Conservation (phyloP, 2,329 filamentous ascomycete genomes). For the Thelonectria olida region DNA sequence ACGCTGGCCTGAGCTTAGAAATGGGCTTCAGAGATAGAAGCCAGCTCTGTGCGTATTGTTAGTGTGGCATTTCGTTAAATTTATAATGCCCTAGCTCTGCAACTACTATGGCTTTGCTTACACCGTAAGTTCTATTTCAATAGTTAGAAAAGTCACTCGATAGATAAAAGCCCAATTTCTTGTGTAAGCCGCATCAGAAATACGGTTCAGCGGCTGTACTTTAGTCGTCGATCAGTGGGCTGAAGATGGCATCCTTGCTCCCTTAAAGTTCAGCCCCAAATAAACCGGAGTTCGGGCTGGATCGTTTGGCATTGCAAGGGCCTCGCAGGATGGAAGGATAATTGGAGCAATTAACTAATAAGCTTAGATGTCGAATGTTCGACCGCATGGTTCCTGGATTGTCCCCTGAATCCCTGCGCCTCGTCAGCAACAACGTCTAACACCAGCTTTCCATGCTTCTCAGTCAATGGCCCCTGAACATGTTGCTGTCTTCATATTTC, state of each 20-base stretch:
- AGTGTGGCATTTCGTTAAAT: too few species aligned
- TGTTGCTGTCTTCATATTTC: not conserved
- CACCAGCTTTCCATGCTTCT: too few species aligned
- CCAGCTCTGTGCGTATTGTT: too few species aligned
- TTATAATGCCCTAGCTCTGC: too few species aligned
- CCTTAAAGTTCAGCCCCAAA: not conserved
- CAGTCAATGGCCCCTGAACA: not conserved
- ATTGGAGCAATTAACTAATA: not conserved
- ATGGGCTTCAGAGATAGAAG: too few species aligned
- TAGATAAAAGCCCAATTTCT: too few species aligned
- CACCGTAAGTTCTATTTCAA: too few species aligned
- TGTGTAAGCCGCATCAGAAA: too few species aligned
- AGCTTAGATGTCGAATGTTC: not conserved
- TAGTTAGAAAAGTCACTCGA: too few species aligned
- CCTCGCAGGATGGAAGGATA: not conserved
- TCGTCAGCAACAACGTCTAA: not conserved
- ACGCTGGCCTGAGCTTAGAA: too few species aligned
- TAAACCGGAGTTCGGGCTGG: not conserved
- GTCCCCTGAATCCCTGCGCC: not conserved
- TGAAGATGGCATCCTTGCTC: not conserved
- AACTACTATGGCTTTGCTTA: too few species aligned
- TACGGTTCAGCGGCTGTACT: not conserved
- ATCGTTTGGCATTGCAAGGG: not conserved
- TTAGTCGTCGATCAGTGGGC: not conserved
- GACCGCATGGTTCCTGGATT: not conserved